Evolutionary conservation across 306 rosid species (phyloP).

Genomic region (Vachellia pachyceras): DNA sequence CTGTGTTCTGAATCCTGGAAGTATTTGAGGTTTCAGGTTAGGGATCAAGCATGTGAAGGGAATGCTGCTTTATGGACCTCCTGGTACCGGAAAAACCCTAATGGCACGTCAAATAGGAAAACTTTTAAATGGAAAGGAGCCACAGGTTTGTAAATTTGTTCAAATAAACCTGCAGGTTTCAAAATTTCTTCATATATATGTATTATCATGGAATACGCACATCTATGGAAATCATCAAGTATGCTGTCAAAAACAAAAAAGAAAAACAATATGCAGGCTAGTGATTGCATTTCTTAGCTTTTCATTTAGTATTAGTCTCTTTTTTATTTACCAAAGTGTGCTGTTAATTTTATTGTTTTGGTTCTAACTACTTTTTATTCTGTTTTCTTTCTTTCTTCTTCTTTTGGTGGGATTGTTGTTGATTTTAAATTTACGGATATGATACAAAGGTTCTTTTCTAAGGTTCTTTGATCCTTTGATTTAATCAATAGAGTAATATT

Average conservation of each 20-base stretch:
- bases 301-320: no score
- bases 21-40: constrained; percentile 65
- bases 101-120: constrained; percentile 99
- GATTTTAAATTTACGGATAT: no score
- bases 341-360: neutral
- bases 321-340: constrained; percentile 14
- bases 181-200: constrained; percentile 32
- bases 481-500: neutral
- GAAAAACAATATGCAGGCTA: constrained; percentile 2
- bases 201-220: constrained; percentile 52
- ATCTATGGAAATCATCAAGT: constrained; percentile 72
- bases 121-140: constrained; percentile 93
- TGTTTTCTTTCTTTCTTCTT: no score
- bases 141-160: constrained; percentile 69
- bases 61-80: constrained; percentile 96
- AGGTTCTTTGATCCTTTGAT: neutral
- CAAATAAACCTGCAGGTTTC: constrained; percentile 52
- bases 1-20: constrained; percentile 43
- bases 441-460: constrained; percentile 23
- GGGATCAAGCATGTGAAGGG: constrained; percentile 99
- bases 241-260: constrained; percentile 14
- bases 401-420: no score
- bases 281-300: neutral
- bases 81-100: constrained; percentile 99
- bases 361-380: no score